These are phyloP conservation scores for Bruguiera parviflora DNA, from an alignment of 345 rosid species.

Conservation along the genomic window DNA sequence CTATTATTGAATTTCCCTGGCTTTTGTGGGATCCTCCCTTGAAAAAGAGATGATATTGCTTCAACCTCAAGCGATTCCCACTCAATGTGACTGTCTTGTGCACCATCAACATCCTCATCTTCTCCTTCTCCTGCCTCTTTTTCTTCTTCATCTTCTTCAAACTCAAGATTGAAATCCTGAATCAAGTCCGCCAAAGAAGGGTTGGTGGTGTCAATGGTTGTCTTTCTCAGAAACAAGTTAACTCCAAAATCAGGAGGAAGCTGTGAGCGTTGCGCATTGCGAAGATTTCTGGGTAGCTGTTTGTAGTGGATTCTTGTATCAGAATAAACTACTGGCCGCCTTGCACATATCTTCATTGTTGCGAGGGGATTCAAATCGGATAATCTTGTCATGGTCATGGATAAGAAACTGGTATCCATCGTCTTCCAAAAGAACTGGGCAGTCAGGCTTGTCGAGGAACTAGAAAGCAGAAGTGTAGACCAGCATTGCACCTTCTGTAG, in stretches of 20 bases:
- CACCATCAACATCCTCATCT: conserved; percentile 7
- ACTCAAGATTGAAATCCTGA: conserved; percentile 13
- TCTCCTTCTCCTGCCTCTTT: conserved; percentile 6
- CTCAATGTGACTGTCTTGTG: conserved; percentile 14
- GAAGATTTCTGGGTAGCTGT: conserved; percentile 58
- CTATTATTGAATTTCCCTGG: conserved; percentile 44
- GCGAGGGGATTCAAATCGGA: no score
- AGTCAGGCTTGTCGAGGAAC: no score
- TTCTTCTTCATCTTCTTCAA: conserved; percentile 16
- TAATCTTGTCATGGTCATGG: no score
- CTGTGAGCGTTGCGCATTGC: conserved; percentile 60
- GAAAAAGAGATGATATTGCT: conserved; percentile 76
- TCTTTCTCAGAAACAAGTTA: conserved; percentile 67
- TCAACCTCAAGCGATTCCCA: conserved; percentile 76
- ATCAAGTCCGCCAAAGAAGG: conserved; percentile 15
- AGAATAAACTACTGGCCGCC: conserved; percentile 16
- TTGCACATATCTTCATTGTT: no score
- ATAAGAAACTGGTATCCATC: no score
- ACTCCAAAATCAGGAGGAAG: conserved; percentile 87
- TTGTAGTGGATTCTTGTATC: conserved; percentile 29
- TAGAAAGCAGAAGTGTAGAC: no score
- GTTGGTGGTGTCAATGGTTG: conserved; percentile 19
- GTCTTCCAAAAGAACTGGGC: no score
- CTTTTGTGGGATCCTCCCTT: conserved; percentile 71
- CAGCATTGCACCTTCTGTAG: no score